phyloP scores from a whole-genome alignment of 495 filamentous ascomycete species.

The Tuber brumale region DNA sequence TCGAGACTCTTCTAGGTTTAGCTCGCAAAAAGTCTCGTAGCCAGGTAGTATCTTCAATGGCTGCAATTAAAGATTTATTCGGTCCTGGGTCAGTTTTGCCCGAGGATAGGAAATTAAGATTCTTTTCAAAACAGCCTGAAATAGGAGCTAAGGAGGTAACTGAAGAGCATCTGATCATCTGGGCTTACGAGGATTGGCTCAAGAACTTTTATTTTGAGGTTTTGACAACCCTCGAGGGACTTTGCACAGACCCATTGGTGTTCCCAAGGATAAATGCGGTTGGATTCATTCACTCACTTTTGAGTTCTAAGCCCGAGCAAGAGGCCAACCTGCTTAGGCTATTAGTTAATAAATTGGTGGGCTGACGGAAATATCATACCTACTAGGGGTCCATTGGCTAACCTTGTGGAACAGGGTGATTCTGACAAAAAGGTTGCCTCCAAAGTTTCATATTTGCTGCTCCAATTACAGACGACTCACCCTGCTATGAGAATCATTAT shows the following conservation, averaged over 20 bases:
- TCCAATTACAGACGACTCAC: slow-evolving; percentile 82
- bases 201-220: slow-evolving; percentile 88
- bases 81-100: slow-evolving; percentile 81
- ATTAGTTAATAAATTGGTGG: slow-evolving; percentile 78
- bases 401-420: slow-evolving; percentile 54
- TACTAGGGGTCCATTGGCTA: slow-evolving; percentile 2
- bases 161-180: slow-evolving; percentile 69
- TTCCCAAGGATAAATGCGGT: slow-evolving; percentile 79
- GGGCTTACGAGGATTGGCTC: slow-evolving; percentile 92
- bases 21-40: slow-evolving; percentile 84
- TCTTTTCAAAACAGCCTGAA: slow-evolving; percentile 72
- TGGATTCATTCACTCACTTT: slow-evolving; percentile 78
- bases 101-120: slow-evolving; percentile 66
- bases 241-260: slow-evolving; percentile 90
- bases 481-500: slow-evolving; percentile 88
- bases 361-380: slow-evolving; percentile 5
- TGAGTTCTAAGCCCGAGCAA: slow-evolving; percentile 95
- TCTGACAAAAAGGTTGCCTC: slow-evolving; percentile 90
- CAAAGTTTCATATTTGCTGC: slow-evolving; percentile 76
- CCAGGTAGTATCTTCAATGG: slow-evolving; percentile 86
- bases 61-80: slow-evolving; percentile 87
- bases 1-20: slow-evolving; percentile 72
- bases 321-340: slow-evolving; percentile 88
- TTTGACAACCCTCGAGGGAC: slow-evolving; percentile 77
- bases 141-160: slow-evolving; percentile 63